A percentile compares a stretch with the other conserved stretches of the same genome.
Conservation (phyloP, 768 basidiomycete species). For the Tylopilus sp. region DNA sequence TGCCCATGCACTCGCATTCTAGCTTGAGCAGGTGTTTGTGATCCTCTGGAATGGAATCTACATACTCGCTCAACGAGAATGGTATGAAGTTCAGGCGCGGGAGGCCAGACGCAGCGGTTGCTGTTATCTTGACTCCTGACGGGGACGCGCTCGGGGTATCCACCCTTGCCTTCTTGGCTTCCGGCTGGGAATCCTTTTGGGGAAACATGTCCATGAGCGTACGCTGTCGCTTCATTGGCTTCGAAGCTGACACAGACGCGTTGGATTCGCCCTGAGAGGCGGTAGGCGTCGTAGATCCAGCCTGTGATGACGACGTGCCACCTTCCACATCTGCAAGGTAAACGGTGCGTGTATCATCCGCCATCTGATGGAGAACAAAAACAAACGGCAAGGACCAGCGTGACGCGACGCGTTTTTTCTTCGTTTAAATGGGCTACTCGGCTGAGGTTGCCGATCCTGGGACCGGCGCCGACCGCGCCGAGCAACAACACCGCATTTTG, state of each 20-base stretch:
- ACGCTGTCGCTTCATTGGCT: conserved; percentile 50
- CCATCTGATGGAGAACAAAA: conserved; percentile 19
- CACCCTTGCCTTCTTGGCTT: conserved; percentile 49
- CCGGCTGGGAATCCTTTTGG: conserved; percentile 28
- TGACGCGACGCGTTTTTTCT: conserved; percentile 4
- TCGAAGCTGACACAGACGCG: conserved; percentile 20
- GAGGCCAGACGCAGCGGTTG: conserved; percentile 11
- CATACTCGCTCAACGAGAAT: conserved; percentile 56
- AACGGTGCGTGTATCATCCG: conserved; percentile 28
- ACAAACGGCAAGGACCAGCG: conserved; percentile 9
- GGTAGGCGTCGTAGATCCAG: conserved; percentile 14
- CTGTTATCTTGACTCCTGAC: conserved; percentile 12
- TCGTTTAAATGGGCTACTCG: neutral
- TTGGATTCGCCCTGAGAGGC: conserved; percentile 23
- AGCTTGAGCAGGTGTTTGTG: conserved; percentile 56
- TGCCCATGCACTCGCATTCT: conserved; percentile 71
- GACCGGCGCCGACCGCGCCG: neutral
- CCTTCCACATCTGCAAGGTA: conserved; percentile 47
- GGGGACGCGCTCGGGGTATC: conserved; percentile 23
- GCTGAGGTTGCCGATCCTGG: conserved; percentile 9
- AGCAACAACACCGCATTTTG: conserved; percentile 5
- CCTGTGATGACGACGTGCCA: conserved; percentile 8
- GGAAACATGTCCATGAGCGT: conserved; percentile 65
- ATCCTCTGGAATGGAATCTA: conserved; percentile 53
- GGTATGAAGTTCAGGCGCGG: conserved; percentile 60